Evolutionary conservation across 371 early-diverging fungal species (phyloP).

Genomic region (Mucor irregularis): DNA sequence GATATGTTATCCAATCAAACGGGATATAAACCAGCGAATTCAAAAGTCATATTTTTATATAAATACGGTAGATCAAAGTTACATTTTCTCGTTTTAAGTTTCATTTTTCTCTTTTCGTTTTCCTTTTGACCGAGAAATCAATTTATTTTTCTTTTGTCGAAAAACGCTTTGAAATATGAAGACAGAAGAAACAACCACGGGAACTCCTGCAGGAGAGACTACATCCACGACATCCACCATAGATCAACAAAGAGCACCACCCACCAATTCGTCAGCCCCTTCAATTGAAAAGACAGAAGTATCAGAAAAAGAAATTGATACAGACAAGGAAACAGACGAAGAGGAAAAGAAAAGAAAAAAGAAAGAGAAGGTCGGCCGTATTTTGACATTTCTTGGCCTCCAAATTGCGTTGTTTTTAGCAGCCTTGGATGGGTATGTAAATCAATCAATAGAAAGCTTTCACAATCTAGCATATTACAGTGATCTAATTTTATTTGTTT

Average conservation of each 20-base stretch:
- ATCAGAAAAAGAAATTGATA: neutral
- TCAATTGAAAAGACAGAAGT: slow-evolving; percentile 4
- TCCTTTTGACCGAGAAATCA: no score
- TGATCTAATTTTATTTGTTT: neutral
- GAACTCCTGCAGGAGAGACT: no score
- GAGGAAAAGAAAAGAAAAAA: neutral
- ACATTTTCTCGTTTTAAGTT: no score
- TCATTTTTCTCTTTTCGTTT: neutral
- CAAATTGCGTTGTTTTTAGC: slow-evolving; percentile 72
- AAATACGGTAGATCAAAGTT: no score
- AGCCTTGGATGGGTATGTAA: slow-evolving; percentile 69
- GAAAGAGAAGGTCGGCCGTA: slow-evolving; percentile 4
- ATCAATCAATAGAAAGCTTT: neutral
- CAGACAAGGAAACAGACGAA: neutral
- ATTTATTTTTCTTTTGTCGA: no score
- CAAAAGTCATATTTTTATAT: no score
- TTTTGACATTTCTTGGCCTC: slow-evolving; percentile 49
- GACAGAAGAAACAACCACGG: no score
- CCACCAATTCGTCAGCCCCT: neutral
- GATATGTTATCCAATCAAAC: neutral
- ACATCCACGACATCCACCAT: neutral
- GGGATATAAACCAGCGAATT: no score
- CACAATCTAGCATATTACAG: neutral
- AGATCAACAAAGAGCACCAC: neutral
- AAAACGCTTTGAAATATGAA: no score